Evolutionary conservation across 495 filamentous ascomycete genomes (phyloP).

Genomic region (Penicillium malachiteum): DNA sequence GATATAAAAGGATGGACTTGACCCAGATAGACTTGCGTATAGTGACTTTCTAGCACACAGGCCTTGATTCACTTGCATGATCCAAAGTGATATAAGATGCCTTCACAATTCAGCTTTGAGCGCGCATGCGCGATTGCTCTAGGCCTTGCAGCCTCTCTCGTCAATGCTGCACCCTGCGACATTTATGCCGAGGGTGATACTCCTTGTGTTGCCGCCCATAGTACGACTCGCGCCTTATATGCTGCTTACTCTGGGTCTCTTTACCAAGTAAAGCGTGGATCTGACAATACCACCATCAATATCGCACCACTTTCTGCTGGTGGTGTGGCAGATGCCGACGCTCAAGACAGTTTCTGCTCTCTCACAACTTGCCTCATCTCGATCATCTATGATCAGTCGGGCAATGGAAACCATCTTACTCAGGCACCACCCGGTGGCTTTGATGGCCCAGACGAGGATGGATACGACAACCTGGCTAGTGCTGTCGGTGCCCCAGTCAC

Average conservation of each 20-base stretch:
- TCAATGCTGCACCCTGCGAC: slow-evolving; percentile 54
- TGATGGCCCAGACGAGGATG: slow-evolving; percentile 49
- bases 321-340: slow-evolving; percentile 54
- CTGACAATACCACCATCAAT: slow-evolving; percentile 44
- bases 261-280: slow-evolving; percentile 55
- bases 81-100: background rate
- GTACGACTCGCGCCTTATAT: slow-evolving; percentile 60
- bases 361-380: slow-evolving; percentile 57
- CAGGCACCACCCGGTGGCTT: slow-evolving; percentile 55
- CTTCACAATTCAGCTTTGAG: slow-evolving; percentile 14
- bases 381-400: slow-evolving; percentile 61
- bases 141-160: slow-evolving; percentile 42
- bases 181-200: slow-evolving; percentile 52
- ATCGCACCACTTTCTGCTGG: slow-evolving; percentile 52
- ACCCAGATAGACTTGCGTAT: background rate
- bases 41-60: background rate
- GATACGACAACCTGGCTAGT: slow-evolving; percentile 54
- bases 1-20: background rate
- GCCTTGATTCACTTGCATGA: background rate
- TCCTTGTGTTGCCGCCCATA: slow-evolving; percentile 58
- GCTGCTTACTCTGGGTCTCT: slow-evolving; percentile 48
- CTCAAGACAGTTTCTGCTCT: slow-evolving; percentile 58
- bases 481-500: slow-evolving; percentile 58
- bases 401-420: slow-evolving; percentile 55
- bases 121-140: slow-evolving; percentile 33